Evolutionary conservation across 306 rosid genomes (phyloP).

Genomic region (Urtica urens): DNA sequence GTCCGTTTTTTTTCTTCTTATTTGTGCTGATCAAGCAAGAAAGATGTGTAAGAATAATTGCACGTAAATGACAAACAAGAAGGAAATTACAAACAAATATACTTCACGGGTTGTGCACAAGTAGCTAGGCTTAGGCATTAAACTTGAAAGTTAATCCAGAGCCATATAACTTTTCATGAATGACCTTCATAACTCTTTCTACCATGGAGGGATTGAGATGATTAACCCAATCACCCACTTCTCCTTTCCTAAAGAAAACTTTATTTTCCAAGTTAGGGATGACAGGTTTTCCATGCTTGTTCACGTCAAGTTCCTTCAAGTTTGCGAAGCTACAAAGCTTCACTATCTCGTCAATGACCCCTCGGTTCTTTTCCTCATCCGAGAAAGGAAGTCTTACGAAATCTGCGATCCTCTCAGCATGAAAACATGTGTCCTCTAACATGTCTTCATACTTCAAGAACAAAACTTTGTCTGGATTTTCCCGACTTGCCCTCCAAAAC

Average conservation of each 20-base stretch:
- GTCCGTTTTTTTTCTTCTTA: too few species aligned
- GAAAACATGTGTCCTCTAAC: background rate
- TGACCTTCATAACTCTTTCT: conserved; percentile 1
- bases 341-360: background rate
- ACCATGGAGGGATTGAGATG: conserved; percentile 1
- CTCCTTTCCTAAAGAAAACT: conserved; percentile 5
- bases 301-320: background rate
- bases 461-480: background rate
- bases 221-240: conserved; percentile 13
- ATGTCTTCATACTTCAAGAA: conserved; percentile 13
- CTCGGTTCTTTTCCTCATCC: conserved; percentile 8
- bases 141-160: background rate
- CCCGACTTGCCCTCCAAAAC: background rate
- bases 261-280: background rate
- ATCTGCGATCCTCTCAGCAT: background rate
- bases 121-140: too few species aligned
- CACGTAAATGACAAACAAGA: too few species aligned
- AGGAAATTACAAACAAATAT: too few species aligned
- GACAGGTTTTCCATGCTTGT: background rate
- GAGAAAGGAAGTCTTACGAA: conserved; percentile 4
- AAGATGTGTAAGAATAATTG: too few species aligned
- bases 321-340: background rate
- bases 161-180: background rate
- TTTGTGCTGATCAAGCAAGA: too few species aligned
- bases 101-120: too few species aligned